These are phyloP conservation scores for Knoxdaviesia capensis DNA, from an alignment of 2,329 filamentous ascomycete species.

Conservation along the genomic window DNA sequence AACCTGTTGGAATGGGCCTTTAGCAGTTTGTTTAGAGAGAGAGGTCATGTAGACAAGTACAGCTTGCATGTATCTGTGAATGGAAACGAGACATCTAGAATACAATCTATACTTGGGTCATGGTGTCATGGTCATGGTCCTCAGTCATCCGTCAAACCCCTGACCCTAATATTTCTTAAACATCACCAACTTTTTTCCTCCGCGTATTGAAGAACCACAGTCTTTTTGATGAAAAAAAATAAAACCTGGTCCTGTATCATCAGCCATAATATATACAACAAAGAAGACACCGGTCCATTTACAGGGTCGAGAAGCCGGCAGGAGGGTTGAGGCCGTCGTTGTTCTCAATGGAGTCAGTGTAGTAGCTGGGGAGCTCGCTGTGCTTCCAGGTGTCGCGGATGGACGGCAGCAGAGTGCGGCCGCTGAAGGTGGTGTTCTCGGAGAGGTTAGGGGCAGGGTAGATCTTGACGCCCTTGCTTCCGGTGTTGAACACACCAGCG, in stretches of 20 bases:
- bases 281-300: neutral
- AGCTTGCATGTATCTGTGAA: no score
- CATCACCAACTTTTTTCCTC: neutral
- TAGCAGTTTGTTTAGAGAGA: no score
- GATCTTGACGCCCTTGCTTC: constrained; percentile 12
- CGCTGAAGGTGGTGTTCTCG: constrained; percentile 12
- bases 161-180: neutral
- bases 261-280: neutral
- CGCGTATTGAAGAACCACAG: no score
- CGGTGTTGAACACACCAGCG: constrained; percentile 23
- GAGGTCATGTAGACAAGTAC: no score
- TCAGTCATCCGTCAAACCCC: neutral
- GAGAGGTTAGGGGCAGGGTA: constrained; percentile 21
- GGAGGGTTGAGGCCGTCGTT: constrained; percentile 23
- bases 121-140: neutral
- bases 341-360: constrained; percentile 17
- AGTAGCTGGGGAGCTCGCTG: constrained; percentile 20
- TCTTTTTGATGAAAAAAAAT: neutral
- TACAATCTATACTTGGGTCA: neutral
- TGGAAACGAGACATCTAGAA: no score
- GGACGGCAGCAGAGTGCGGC: constrained; percentile 15
- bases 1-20: no score
- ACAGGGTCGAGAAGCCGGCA: constrained; percentile 1
- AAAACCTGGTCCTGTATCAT: neutral
- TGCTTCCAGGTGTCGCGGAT: constrained; percentile 17